Evolutionary conservation across 2,329 filamentous ascomycete genomes (phyloP), one percentile per base, ranked within the genome.

Genomic region (Sordariomycetes sp.): DNA sequence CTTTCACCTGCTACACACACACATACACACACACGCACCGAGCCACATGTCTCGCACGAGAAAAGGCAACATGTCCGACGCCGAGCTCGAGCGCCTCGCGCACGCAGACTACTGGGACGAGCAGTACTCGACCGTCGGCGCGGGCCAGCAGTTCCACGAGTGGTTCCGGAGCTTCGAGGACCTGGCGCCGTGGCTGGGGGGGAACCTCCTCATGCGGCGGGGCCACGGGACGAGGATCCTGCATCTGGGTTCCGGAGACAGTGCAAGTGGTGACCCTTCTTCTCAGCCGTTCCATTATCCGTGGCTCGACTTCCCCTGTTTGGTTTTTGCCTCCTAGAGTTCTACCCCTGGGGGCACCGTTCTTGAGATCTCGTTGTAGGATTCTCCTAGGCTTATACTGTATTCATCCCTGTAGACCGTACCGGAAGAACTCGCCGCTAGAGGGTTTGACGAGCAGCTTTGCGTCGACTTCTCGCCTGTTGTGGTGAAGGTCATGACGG

Each of bases 161-260:
- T 83, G 79, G 79, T 77, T 79, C 60, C 72, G 74, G 20, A 69
- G 69, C 2, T 82, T 76, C 60, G 59, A 64, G 1, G 71, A 75
- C 7, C 67, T 83, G 1, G 67, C 74, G 59, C 67, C 70, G 0
- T 81, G 80, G 60, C 71, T 82, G 50, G 60, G 66, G 25, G 64
- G 62, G 15, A 68, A 74, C 60, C 66, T 81, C 20, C 76, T 78
- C 57, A 55, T 65, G 7, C 36, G 28, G 1, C 57, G 60, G 1
- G 59, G 63, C 1, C 62, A 64, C 17, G 60, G 59, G 10, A 74
- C 74, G 0, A 59, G 65, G 12, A 74, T 83, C n/a, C 62, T 83
- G 15, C 79, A 83, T 65, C 67, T 83, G 4, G 80, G 79, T 0
- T 80, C 74, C 10, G 80, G 80, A 8, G 78, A 82, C 61, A 82